Evolutionary conservation across 805 yeast species (phyloP).

Genomic region (Sugiyamaella chiloensis): DNA sequence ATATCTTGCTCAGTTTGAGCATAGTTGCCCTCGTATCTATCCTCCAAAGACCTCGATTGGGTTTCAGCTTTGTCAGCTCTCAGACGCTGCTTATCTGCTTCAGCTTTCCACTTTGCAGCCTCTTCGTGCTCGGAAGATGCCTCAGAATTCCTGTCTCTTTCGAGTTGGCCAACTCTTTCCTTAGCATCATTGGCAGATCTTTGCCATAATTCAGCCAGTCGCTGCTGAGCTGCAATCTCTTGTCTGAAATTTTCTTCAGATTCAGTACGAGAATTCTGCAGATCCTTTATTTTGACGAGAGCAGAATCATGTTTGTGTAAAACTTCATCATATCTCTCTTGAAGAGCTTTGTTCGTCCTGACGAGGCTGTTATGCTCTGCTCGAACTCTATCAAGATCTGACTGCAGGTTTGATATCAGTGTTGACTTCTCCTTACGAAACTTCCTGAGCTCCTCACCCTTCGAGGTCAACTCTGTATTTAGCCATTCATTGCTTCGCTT

Average conservation of each 20-base stretch:
- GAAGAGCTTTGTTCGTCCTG: constrained; percentile 33
- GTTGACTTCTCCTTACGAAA: constrained; percentile 33
- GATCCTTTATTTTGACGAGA: constrained; percentile 43
- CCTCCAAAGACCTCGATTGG: constrained; percentile 45
- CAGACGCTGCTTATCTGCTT: constrained; percentile 37
- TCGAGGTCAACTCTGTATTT: constrained; percentile 38
- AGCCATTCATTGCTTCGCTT: constrained; percentile 42
- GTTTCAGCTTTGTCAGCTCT: constrained; percentile 37
- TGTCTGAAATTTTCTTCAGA: constrained; percentile 51
- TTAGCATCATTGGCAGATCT: constrained; percentile 50
- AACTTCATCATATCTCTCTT: constrained; percentile 37
- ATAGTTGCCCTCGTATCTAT: constrained; percentile 24
- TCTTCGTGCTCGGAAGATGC: constrained; percentile 14
- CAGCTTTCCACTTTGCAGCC: constrained; percentile 36
- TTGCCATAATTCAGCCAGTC: constrained; percentile 55
- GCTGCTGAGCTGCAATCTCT: constrained; percentile 61
- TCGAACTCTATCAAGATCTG: constrained; percentile 37
- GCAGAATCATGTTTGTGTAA: constrained; percentile 42
- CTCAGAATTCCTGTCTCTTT: constrained; percentile 42
- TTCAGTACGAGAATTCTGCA: constrained; percentile 42
- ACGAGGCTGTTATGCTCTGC: constrained; percentile 33
- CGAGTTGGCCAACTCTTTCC: constrained; percentile 52
- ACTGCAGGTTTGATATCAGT: constrained; percentile 33
- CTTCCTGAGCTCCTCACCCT: constrained; percentile 34
- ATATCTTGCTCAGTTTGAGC: constrained; percentile 18